Percentiles rank a stretch among this genome's conserved stretches.
These are phyloP conservation scores for Fusarium abutilonis DNA, from an alignment of 2,329 filamentous ascomycete genomes.

Conservation along the genomic window DNA sequence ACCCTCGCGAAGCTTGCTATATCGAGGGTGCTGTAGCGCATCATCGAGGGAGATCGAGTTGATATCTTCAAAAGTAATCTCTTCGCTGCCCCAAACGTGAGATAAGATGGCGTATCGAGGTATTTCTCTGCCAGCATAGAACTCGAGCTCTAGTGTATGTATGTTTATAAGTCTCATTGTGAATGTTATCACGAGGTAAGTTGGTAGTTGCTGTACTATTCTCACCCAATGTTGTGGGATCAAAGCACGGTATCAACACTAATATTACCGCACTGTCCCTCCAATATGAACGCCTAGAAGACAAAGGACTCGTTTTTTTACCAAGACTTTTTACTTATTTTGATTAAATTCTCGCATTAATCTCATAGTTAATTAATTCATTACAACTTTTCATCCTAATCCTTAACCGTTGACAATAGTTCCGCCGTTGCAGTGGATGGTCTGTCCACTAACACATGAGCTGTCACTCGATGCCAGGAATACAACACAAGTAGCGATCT, in stretches of 20 bases:
- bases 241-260: neutral
- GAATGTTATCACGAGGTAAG: neutral
- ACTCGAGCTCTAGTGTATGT: slow-evolving; percentile 33
- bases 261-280: neutral
- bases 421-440: slow-evolving; percentile 64
- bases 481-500: slow-evolving; percentile 84
- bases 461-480: slow-evolving; percentile 82
- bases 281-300: neutral
- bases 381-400: neutral
- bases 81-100: slow-evolving; percentile 43
- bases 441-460: slow-evolving; percentile 77
- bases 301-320: too few relatives aligned
- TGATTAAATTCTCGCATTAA: neutral
- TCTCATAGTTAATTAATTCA: neutral
- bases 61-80: slow-evolving; percentile 39
- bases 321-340: neutral
- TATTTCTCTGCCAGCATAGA: slow-evolving; percentile 29
- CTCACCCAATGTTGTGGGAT: neutral
- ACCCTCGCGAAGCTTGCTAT: slow-evolving; percentile 38
- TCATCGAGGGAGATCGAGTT: neutral
- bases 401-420: slow-evolving; percentile 59
- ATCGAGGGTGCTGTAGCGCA: slow-evolving; percentile 10
- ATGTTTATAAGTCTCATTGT: slow-evolving; percentile 44
- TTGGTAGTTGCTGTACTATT: neutral
- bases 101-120: slow-evolving; percentile 44